Percentiles rank a stretch among this genome's conserved stretches.
These are phyloP conservation scores for Pyrenopolyporus hunteri DNA, from an alignment of 495 filamentous ascomycete species.

Conservation along the genomic window DNA sequence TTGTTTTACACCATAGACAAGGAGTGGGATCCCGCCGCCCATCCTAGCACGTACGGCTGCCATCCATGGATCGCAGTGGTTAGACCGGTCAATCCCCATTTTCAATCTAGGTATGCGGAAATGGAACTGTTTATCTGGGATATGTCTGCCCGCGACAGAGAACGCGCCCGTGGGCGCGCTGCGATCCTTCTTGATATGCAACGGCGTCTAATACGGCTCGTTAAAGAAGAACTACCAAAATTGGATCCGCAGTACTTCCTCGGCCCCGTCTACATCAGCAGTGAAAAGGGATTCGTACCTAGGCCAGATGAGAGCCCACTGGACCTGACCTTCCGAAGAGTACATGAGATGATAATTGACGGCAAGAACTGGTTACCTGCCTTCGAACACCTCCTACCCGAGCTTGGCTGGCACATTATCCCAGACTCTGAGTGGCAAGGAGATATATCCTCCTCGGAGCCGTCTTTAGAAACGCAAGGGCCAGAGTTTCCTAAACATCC, in stretches of 20 bases:
- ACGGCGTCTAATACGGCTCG: slow-evolving; percentile 43
- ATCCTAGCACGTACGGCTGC: slow-evolving; percentile 23
- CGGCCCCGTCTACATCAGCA: slow-evolving; percentile 49
- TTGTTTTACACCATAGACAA: slow-evolving; percentile 54
- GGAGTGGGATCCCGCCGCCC: slow-evolving; percentile 42
- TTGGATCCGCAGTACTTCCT: slow-evolving; percentile 40
- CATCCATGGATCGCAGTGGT: slow-evolving; percentile 53
- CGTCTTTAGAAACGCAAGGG: neutral
- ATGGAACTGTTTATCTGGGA: slow-evolving; percentile 59
- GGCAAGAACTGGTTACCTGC: slow-evolving; percentile 42
- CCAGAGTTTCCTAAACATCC: slow-evolving; percentile 2
- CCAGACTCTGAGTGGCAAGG: slow-evolving; percentile 8
- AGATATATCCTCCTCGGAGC: too few relatives aligned
- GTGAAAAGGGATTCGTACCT: slow-evolving; percentile 11
- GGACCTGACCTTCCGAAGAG: slow-evolving; percentile 22
- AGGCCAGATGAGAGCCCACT: slow-evolving; percentile 12
- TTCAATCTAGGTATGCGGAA: neutral
- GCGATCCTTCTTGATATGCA: slow-evolving; percentile 48
- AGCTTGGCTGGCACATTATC: slow-evolving; percentile 29
- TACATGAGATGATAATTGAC: slow-evolving; percentile 33
- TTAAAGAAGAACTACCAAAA: slow-evolving; percentile 27
- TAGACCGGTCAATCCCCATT: slow-evolving; percentile 45
- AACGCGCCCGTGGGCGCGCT: neutral
- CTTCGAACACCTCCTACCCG: slow-evolving; percentile 22
- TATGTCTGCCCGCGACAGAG: slow-evolving; percentile 30